Conservation (phyloP, 352 stramenopile species). For the Phytophthora ohioensis region DNA sequence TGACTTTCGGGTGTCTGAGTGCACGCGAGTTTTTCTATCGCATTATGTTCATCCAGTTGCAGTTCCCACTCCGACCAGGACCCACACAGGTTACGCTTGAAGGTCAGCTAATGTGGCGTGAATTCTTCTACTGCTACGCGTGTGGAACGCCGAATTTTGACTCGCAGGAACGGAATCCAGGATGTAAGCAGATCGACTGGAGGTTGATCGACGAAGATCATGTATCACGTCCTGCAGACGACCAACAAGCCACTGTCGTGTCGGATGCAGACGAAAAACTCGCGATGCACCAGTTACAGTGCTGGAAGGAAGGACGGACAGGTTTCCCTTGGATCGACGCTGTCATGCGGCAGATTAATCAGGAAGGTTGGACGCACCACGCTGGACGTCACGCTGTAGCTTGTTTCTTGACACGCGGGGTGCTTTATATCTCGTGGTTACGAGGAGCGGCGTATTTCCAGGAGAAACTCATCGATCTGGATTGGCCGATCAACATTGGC, state of each 20-base stretch:
- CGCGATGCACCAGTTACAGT: constrained; percentile 64
- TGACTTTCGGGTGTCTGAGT: constrained; percentile 92
- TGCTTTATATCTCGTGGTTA: constrained; percentile 96
- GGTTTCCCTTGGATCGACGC: constrained; percentile 98
- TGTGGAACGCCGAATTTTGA: constrained; percentile 82
- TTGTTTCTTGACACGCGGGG: constrained; percentile 97
- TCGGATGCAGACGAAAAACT: constrained; percentile 51
- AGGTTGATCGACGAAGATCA: constrained; percentile 45
- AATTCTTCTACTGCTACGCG: constrained; percentile 93
- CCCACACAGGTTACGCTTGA: constrained; percentile 91
- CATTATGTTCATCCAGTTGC: constrained; percentile 88
- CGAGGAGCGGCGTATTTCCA: constrained; percentile 91
- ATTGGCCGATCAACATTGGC: constrained; percentile 97
- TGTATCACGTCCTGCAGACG: constrained; percentile 29
- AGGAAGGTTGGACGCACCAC: constrained; percentile 90
- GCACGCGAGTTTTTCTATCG: constrained; percentile 80
- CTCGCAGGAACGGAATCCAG: constrained; percentile 90
- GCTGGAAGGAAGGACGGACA: constrained; percentile 94
- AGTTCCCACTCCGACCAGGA: constrained; percentile 84
- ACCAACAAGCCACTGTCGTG: neutral
- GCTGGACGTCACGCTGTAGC: constrained; percentile 93
- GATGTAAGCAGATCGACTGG: constrained; percentile 86
- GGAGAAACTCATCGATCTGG: constrained; percentile 94
- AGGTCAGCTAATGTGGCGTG: constrained; percentile 96
- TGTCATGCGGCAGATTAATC: constrained; percentile 92